Base-by-base conservation (phyloP, 192 early-diverging fungal species). In the Coemansia javaensis region DNA sequence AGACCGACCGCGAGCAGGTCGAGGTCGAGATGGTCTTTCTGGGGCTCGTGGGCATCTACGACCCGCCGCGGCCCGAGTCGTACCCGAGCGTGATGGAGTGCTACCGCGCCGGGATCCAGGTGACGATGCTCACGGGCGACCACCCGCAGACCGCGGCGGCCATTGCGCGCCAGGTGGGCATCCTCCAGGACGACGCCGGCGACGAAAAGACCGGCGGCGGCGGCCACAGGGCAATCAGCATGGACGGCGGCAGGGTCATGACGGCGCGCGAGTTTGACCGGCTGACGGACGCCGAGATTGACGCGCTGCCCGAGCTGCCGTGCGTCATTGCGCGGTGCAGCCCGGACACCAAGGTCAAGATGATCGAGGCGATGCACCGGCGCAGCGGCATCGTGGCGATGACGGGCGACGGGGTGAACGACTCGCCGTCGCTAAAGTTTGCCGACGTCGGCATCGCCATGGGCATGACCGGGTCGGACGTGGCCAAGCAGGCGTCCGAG, bases 331-430 rank as follows among this genome's bases (percentile, higher is more conserved):
- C 94, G 1, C 84, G 94, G 41, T 91, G 91, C 74, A 81, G 79
- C 49, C 94, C 94, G 14, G 93, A 98, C 54, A 94, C 91, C 66
- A 98, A 98, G 72, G 83, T 94, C 51, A 96, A 98, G 65, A 94
- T 98, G 75, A 91, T 98, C 46, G 82, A 86, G 57, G 90, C 92
- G 13, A 77, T 98, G 44, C 93, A 98, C 65, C 72, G 81, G 33
- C 78, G 82, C 45, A 73, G 73, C 16, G 77, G 80, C 34, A 82
- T 86, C 52, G 82, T 84, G 44, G 90, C 83, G 38, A 93, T 94
- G 91, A 94, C 93, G 33, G 95, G 95, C 60, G 87, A 90, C 65
- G 87, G 87, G 51, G 85, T 87, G 34, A 90, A 90, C 67, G 87
- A 90, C 67, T 79, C 82, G 34, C 87, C 87, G 8, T 78, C 79